Percentiles rank a stretch among this genome's conserved stretches.
Conservation (phyloP, 116 monocot species). For the Dioscorea cayenensis region DNA sequence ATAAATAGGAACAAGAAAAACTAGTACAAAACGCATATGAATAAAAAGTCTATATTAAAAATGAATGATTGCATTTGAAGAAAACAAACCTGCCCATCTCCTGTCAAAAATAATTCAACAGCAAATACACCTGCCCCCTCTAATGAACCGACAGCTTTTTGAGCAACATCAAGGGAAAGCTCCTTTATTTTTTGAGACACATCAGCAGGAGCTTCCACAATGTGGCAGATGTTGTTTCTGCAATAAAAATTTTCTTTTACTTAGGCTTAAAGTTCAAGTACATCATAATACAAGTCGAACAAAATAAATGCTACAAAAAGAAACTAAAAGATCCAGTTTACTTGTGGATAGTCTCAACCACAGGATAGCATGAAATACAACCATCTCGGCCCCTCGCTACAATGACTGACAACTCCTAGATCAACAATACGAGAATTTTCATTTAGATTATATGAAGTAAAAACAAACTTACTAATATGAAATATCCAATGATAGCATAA, state of each 20-base stretch:
- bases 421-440: background rate
- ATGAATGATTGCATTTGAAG: background rate
- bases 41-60: background rate
- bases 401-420: constrained; percentile 87
- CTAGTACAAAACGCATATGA: background rate
- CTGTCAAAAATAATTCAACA: constrained; percentile 82
- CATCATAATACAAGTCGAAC: background rate
- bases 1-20: background rate
- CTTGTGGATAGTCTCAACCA: constrained; percentile 93
- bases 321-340: constrained; percentile 23
- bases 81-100: constrained; percentile 47
- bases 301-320: background rate
- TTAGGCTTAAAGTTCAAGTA: too few relatives aligned
- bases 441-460: too few relatives aligned
- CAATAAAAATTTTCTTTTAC: background rate
- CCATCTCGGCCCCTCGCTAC: constrained; percentile 81
- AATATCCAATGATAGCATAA: background rate
- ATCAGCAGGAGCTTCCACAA: constrained; percentile 90
- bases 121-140: constrained; percentile 94
- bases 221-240: constrained; percentile 92
- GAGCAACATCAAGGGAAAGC: constrained; percentile 53
- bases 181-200: constrained; percentile 58
- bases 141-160: constrained; percentile 67
- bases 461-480: background rate
- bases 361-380: constrained; percentile 65